Base-by-base conservation (phyloP, 352 stramenopile species). In the Globisporangium sylvaticum region DNA sequence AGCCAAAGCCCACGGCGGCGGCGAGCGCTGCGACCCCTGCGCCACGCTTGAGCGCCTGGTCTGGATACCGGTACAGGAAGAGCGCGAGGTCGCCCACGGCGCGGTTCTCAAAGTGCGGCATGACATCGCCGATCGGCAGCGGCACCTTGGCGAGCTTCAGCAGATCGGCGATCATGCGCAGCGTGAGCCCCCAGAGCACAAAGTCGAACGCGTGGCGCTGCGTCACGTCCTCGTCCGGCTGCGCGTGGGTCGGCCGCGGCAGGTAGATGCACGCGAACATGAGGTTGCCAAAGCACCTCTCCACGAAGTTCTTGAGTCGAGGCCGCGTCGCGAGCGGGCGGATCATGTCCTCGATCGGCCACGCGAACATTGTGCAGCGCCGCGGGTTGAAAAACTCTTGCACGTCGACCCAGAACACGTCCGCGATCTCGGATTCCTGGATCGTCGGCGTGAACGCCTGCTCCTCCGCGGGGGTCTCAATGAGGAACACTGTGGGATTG, bases 371-470 rank as follows among this genome's bases (percentile, higher is more conserved):
- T 32, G 84, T 73, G 71, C 88, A 91, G 44, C 83, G 82, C 6
- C 54, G 54, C 9, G 79, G 65, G 62, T 89, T 84, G 63, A 83
- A 88, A 3, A 95, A 72, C 61, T 93, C 87, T 50, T 91, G 78
- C 52, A 94, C 71, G 42, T 95, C 81, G 64, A 95, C 83, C 87
- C 87, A 95, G 53, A 94, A 88, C 7, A 84, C 83, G 67, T 95
- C 81, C 18, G 84, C 69, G 65, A 95, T 84, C 79, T 95, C 87
- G 3, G 65, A 73, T 20, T 77, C 70, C 69, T 95, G 84, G 39
- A 90, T 69, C 62, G 75, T 75, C 6, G 78, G 79, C 61, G 75
- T 67, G 60, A 85, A 87, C 27, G 69, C 69, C 18, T 79, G 77
- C 31, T 84, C 72, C 7, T 88, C 75, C 2, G 79, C 81, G 6